These are phyloP conservation scores for Saccharomycopsis sp. DNA, from an alignment of 805 yeast species.

Conservation along the genomic window DNA sequence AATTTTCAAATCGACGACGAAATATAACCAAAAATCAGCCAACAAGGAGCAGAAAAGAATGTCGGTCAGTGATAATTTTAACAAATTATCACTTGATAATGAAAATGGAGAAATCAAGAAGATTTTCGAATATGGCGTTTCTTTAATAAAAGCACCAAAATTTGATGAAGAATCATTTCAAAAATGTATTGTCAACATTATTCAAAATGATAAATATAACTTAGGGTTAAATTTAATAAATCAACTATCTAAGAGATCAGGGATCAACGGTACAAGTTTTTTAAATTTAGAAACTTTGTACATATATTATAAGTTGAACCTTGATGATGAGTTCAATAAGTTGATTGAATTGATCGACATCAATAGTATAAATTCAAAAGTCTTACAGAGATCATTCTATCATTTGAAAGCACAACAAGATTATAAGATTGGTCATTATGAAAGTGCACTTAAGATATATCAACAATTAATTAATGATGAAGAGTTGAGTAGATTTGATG, in stretches of 20 bases:
- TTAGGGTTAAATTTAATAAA: slow-evolving; percentile 9
- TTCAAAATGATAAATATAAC: slow-evolving; percentile 14
- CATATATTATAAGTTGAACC: slow-evolving; percentile 50
- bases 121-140: slow-evolving; percentile 3
- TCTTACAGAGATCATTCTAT: slow-evolving; percentile 32
- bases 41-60: slow-evolving; percentile 3
- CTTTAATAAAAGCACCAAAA: slow-evolving; percentile 5
- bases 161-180: slow-evolving; percentile 10
- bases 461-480: slow-evolving; percentile 36
- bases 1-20: background rate
- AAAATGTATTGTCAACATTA: slow-evolving; percentile 9
- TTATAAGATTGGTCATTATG: slow-evolving; percentile 44
- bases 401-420: slow-evolving; percentile 49
- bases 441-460: slow-evolving; percentile 46
- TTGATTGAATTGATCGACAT: slow-evolving; percentile 25
- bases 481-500: slow-evolving; percentile 29
- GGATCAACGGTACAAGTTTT: slow-evolving; percentile 21
- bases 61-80: slow-evolving; percentile 16
- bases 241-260: background rate
- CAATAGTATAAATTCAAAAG: slow-evolving; percentile 12
- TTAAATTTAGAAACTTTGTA: slow-evolving; percentile 52
- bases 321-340: slow-evolving; percentile 28
- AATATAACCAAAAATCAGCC: background rate
- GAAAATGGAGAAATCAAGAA: slow-evolving; percentile 13
- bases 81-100: slow-evolving; percentile 10